Conservation (phyloP, 495 filamentous ascomycete genomes). For the Corynascus novoguineensis region DNA sequence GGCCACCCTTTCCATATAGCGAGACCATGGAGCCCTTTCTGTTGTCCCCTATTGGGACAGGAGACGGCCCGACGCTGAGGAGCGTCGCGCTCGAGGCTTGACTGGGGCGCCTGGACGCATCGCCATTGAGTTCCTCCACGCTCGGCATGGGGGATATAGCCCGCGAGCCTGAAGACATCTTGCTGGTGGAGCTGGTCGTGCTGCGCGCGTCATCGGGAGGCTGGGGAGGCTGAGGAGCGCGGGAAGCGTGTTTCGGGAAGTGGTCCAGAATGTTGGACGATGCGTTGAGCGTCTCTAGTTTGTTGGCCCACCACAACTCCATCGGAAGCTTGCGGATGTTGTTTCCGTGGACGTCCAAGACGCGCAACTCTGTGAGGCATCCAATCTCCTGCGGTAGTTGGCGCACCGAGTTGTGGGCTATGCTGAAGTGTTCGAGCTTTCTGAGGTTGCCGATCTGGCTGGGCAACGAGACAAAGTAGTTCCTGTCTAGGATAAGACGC, state of each 20-base stretch:
- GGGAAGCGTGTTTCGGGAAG: slow-evolving; percentile 78
- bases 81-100: slow-evolving; percentile 67
- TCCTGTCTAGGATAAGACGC: slow-evolving; percentile 85
- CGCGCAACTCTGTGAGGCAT: slow-evolving; percentile 72
- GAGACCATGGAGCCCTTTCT: slow-evolving; percentile 80
- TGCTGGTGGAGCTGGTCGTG: slow-evolving; percentile 26
- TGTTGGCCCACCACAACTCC: slow-evolving; percentile 88
- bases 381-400: slow-evolving; percentile 82
- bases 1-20: slow-evolving; percentile 63
- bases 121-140: slow-evolving; percentile 67
- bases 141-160: slow-evolving; percentile 55
- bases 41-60: slow-evolving; percentile 51
- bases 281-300: slow-evolving; percentile 85
- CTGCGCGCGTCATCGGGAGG: slow-evolving; percentile 44
- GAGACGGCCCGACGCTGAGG: slow-evolving; percentile 68
- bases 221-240: slow-evolving; percentile 53
- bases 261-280: slow-evolving; percentile 86
- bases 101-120: slow-evolving; percentile 77
- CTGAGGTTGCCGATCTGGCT: slow-evolving; percentile 75
- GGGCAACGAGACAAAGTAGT: slow-evolving; percentile 88
- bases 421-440: slow-evolving; percentile 84
- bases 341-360: slow-evolving; percentile 84
- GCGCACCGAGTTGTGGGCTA: slow-evolving; percentile 81
- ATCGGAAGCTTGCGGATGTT: slow-evolving; percentile 81
- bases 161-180: slow-evolving; percentile 48